Base-by-base conservation (phyloP, 1,139 yeast genomes). In the Protomyces gravidus region DNA sequence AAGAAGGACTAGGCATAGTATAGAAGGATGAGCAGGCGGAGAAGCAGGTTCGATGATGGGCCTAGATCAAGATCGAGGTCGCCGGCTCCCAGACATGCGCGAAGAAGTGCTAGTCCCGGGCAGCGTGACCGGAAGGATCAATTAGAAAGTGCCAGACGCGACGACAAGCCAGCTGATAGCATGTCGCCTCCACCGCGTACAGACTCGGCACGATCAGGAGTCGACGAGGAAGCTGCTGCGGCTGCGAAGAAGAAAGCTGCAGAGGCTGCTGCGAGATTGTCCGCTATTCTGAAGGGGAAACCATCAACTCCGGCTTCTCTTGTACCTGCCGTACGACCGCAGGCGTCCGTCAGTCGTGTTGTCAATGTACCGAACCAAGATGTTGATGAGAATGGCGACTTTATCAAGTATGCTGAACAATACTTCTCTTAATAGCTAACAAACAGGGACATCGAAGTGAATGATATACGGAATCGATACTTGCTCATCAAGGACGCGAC, bases 381-480 rank as follows among this genome's bases (percentile, higher is more conserved):
- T 21, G 49, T 53, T 25, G 48, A 53, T 19, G 51, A 36, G 42
- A 40, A 53, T n/a, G 58, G 58, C 13, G 27, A 45, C 4, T 53
- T 46, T 21, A 50, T 53, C 21, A 32, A 48, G 45, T 50, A 23
- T 23, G 28, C 13, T 13, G 9, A 4, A 5, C 46, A 21, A 49
- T 13, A 23, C n/a, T 28, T 36, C 9, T 5, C 6, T 19, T 7
- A 15, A 13, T 13, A 36, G 32, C 60, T 52, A 45, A 64, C 61
- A 52, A 65, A 65, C 46, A 65, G 68, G 23, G 70, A 70, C 23
- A 67, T 73, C 55, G 75, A 72, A 26, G 73, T 73, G 55, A 73
- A 73, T 58, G 75, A 73, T 52, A 61, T 72, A 50, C 67, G 75
- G 23, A 74, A 73, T 67, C 69, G 73, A 55, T 74, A 73, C 60